These are phyloP conservation scores for Ambrosiella cleistominuta DNA, from an alignment of 2,329 filamentous ascomycete species.

Conservation along the genomic window DNA sequence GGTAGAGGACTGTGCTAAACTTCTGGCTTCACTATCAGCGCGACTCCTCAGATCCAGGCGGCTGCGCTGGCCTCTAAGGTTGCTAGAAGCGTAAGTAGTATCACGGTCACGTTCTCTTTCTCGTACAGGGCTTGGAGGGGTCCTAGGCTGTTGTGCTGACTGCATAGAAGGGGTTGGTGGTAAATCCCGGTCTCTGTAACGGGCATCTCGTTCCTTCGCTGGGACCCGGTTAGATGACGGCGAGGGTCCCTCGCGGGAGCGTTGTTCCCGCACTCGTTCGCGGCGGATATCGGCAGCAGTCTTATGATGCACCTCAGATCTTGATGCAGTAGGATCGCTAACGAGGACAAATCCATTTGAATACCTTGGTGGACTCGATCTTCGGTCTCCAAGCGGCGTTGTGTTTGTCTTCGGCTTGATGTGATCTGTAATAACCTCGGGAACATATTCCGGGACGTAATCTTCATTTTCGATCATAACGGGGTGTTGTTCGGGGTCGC, in stretches of 20 bases:
- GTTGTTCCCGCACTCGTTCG: neutral
- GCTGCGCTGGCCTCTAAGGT: constrained; percentile 5
- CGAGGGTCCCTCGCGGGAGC: neutral
- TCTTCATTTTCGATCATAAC: constrained; percentile 10
- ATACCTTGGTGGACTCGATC: neutral
- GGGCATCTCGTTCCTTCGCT: constrained; percentile 1
- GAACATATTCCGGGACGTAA: constrained; percentile 1
- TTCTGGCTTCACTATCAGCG: constrained; percentile 1
- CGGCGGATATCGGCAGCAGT: constrained; percentile 1
- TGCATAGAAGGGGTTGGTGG: constrained; percentile 1
- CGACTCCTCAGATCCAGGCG: constrained; percentile 4
- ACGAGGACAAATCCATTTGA: constrained; percentile 10
- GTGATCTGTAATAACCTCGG: constrained; percentile 10
- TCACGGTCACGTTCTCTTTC: constrained; percentile 7
- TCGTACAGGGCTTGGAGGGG: constrained; percentile 2
- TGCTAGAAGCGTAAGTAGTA: constrained; percentile 1
- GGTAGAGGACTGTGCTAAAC: neutral
- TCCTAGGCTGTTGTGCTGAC: constrained; percentile 3
- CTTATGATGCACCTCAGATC: constrained; percentile 1
- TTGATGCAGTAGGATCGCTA: constrained; percentile 7
- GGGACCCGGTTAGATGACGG: neutral
- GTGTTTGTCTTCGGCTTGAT: neutral
- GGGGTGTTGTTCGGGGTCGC: constrained; percentile 7
- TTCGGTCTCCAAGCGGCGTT: neutral
- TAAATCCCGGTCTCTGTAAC: constrained; percentile 5